Evolutionary conservation across 2,329 filamentous ascomycete species (phyloP).

Genomic region (Ascochyta lentis): DNA sequence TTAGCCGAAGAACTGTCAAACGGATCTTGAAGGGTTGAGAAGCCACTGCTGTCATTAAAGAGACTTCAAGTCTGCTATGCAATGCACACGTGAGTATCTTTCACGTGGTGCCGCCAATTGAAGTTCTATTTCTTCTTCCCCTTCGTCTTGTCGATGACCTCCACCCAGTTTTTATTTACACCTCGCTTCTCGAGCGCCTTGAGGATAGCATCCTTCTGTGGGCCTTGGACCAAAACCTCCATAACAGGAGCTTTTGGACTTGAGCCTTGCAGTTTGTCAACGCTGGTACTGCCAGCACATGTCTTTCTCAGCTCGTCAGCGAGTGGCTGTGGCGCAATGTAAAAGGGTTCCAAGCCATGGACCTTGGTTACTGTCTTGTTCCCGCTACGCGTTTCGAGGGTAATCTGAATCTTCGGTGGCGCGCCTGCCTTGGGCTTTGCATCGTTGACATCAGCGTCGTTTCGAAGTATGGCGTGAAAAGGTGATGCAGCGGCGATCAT

Average conservation of each 20-base stretch:
- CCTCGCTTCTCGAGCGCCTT: constrained; percentile 66
- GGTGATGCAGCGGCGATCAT: constrained; percentile 62
- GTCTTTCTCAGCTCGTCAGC: constrained; percentile 72
- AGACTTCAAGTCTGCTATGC: background rate
- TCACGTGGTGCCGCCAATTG: background rate
- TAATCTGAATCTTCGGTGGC: constrained; percentile 65
- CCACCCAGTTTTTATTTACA: constrained; percentile 65
- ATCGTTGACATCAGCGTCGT: constrained; percentile 49
- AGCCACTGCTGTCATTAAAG: background rate
- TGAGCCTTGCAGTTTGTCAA: constrained; percentile 65
- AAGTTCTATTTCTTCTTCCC: constrained; percentile 60
- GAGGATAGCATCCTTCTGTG: constrained; percentile 67
- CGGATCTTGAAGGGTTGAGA: background rate
- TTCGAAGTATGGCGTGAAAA: constrained; percentile 64
- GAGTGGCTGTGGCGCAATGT: constrained; percentile 64
- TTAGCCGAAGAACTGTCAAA: background rate
- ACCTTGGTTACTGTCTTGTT: constrained; percentile 71
- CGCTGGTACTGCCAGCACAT: constrained; percentile 71
- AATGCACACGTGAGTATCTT: constrained; percentile 7
- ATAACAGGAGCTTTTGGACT: constrained; percentile 68
- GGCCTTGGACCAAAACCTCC: constrained; percentile 73
- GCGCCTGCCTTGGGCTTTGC: constrained; percentile 67
- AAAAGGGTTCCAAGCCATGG: constrained; percentile 66
- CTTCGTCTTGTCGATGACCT: constrained; percentile 72
- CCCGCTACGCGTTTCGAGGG: constrained; percentile 68